Evolutionary conservation across 2,329 filamentous ascomycete genomes (phyloP).

Genomic region (Pseudopyricularia javanii): DNA sequence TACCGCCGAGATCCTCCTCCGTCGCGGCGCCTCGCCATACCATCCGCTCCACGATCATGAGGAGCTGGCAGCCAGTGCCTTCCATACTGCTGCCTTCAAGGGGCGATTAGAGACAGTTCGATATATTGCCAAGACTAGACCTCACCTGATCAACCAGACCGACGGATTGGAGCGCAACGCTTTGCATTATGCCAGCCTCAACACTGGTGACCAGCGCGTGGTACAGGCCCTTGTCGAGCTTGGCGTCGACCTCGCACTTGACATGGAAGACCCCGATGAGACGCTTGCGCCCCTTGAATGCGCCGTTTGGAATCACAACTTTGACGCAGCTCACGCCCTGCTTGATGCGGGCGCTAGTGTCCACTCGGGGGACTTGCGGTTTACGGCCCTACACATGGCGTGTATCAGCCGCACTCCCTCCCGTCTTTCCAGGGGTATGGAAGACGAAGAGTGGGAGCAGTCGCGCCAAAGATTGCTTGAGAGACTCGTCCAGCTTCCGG

Average conservation of each 20-base stretch:
- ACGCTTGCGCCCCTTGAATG: not conserved
- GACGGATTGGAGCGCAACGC: not conserved
- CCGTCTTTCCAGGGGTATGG: not conserved
- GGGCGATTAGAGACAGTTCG: not conserved
- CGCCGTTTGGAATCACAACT: not conserved
- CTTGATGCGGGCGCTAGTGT: not conserved
- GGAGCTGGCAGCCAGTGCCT: not conserved
- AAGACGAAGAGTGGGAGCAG: not conserved
- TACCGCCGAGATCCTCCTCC: constrained; percentile 1
- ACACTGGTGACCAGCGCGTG: not conserved
- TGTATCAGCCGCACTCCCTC: not conserved
- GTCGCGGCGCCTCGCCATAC: not conserved
- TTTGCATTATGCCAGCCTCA: not conserved
- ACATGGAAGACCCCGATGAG: not conserved
- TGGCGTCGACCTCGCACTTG: not conserved
- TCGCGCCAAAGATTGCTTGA: not conserved
- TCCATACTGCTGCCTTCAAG: not conserved
- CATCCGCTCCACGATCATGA: not conserved
- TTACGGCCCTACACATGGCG: not conserved
- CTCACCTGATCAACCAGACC: not conserved
- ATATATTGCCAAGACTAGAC: not conserved
- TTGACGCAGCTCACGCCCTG: not conserved
- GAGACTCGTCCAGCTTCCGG: not conserved
- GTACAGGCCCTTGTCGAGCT: not conserved
- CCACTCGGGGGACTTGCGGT: not conserved